phyloP scores from a whole-genome alignment of 164 flowering plant species.

The Stephania japonica region DNA sequence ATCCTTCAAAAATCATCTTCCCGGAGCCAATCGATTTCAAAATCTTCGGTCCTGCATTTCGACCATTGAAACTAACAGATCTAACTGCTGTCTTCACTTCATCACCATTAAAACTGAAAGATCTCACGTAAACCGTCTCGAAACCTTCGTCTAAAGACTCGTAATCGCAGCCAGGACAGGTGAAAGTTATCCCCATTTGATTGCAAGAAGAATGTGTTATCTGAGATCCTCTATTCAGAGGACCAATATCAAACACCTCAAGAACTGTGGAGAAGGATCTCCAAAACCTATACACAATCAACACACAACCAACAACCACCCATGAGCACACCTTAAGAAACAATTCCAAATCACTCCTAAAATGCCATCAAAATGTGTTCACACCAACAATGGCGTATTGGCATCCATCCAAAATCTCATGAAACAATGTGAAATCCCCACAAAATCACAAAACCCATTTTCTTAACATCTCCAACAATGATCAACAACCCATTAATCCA shows the following conservation, averaged over 20 bases:
- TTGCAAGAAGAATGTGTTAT: slow-evolving; percentile 7
- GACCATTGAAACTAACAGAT: slow-evolving; percentile 51
- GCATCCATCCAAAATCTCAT: neutral
- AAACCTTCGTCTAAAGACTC: slow-evolving; percentile 36
- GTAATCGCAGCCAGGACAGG: slow-evolving; percentile 46
- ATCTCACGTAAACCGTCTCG: slow-evolving; percentile 48
- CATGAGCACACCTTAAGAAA: neutral
- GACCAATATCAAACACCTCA: neutral
- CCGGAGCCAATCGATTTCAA: slow-evolving; percentile 32
- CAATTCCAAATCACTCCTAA: neutral
- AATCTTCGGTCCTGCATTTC: slow-evolving; percentile 38
- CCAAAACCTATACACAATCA: slow-evolving; percentile 4
- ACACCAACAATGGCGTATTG: neutral
- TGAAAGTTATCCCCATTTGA: slow-evolving; percentile 57
- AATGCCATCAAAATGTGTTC: neutral
- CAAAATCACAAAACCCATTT: slow-evolving; percentile 5
- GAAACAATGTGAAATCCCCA: neutral
- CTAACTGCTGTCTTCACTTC: slow-evolving; percentile 32
- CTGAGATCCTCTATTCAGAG: slow-evolving; percentile 7
- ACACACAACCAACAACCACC: neutral
- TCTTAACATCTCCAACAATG: neutral
- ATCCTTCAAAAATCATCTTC: slow-evolving; percentile 31
- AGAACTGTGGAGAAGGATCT: slow-evolving; percentile 8
- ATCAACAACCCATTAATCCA: neutral
- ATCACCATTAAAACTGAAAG: slow-evolving; percentile 45